Base-by-base conservation (phyloP, 2,329 filamentous ascomycete species). In the Fusarium albidum region DNA sequence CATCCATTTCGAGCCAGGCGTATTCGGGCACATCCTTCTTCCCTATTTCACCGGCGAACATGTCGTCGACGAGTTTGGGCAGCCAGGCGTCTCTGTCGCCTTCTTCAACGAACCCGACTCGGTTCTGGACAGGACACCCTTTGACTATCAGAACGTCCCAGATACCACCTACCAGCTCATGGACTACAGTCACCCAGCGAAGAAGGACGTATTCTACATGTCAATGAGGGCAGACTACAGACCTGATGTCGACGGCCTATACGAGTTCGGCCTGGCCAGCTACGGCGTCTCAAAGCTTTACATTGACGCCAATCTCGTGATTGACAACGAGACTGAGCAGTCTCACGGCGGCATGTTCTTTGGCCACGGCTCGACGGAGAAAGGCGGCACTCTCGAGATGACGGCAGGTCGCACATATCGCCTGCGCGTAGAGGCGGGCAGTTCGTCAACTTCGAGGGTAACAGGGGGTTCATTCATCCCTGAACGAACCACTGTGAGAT, bases 261-360 rank as follows among this genome's bases (percentile, higher is more conserved):
- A 65, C 48, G 71, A 74, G 6, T 71, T 73, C 4, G 71, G 69
- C 3, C 57, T 74, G 4, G 65, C 70, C 1, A 66, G 65, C 5
- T 69, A 68, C 26, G 73, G 73, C 6, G 67, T 65, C 1, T 67
- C 61, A 2, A 66, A 68, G 35, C 52, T 75, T 12, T 73, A 66
- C 54, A 63, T 75, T 27, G 63, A 75, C 38, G 70, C 62, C 28
- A 50, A 68, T 27, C 53, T 73, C 1, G 49, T 75, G 2, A 69
- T 73, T 15, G 67, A 70, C 2, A 70, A 72, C 25, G 62, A 64
- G 1, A 66, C 66, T 9, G 54, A 57, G 18, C 71, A 74, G 37
- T 54, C 51, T 2, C 63, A 63, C 17, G 73, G 68, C 9, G 71
- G 69, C 3, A 69, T 70, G 47, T 76, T 77, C 43, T 69, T 77